Base-by-base conservation (phyloP, 108 stramenopile genomes). In the Fragilariopsis cylindrus region DNA sequence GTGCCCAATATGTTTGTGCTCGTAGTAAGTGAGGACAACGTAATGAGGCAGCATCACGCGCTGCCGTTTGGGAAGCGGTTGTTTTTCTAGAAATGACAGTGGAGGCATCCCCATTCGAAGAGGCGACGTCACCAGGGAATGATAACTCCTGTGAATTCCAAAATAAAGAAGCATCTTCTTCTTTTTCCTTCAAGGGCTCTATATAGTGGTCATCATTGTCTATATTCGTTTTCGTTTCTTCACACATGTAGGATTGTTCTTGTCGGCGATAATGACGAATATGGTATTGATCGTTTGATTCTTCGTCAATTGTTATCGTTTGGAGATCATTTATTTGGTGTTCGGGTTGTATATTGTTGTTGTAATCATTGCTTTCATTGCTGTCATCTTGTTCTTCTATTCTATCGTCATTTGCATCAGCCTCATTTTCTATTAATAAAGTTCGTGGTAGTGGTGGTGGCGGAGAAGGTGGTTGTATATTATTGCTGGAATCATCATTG, bases 11-110 rank as follows among this genome's bases (percentile, higher is more conserved):
- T 9, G 79, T 73, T 57, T 81, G 69, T 5, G 84, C 71, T 16
- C 89, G 82, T 8, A 93, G 65, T n/a, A 91, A 48, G 60, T 95
- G 94, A 45, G 87, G 69, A 12, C n/a, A 41, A 3, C 16, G 39
- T 13, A 63, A 45, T 9, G 62, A 42, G 43, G 62, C 70, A 76
- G 68, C 56, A 40, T 43, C 57, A 47, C 48, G 57, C 39, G 62
- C 70, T 16, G 41, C 45, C 9, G n/a, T 45, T 55, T 52, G 68
- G 30, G 49, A 53, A 56, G 53, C 49, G 16, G 52, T 69, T 15
- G 70, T 50, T 9, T 40, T 64, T 41, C 40, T 60, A 11, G 52
- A 60, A 15, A 49, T 41, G 7, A 12, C 60, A 5, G 16, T 62
- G 19, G 68, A 70, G 6, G 42, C 8, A 4, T 64, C 42, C n/a